phyloP scores from a whole-genome alignment of 78 protist species.

The Kipferlia bialata region DNA sequence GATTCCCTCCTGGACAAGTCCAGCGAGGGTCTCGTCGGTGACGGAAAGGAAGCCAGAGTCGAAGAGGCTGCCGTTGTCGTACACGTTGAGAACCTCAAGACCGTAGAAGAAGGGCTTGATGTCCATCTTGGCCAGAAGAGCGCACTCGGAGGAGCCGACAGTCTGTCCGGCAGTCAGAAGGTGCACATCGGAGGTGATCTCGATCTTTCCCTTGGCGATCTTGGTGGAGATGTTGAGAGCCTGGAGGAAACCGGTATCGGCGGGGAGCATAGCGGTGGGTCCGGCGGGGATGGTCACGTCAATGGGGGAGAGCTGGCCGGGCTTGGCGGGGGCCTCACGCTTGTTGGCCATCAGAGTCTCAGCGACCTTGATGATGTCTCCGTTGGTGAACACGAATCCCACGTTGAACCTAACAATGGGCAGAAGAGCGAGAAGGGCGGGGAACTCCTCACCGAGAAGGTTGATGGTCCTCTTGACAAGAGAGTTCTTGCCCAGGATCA shows the following conservation, averaged over 20 bases:
- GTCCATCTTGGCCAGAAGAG: constrained; percentile 85
- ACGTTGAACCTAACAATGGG: constrained; percentile 62
- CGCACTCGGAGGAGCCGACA: constrained; percentile 88
- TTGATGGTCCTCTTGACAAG: constrained; percentile 64
- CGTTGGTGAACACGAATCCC: constrained; percentile 89
- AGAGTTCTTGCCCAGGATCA: constrained; percentile 95
- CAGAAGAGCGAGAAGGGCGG: constrained; percentile 46
- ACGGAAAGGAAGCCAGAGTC: constrained; percentile 68
- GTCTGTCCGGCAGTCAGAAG: constrained; percentile 70
- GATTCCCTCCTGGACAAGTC: constrained; percentile 44
- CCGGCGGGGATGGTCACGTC: constrained; percentile 81
- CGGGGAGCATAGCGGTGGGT: constrained; percentile 90
- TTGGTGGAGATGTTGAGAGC: constrained; percentile 94
- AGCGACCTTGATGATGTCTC: constrained; percentile 48
- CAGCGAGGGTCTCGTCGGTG: constrained; percentile 58
- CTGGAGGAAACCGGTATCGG: constrained; percentile 92
- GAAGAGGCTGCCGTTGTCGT: constrained; percentile 78
- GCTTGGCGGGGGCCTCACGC: constrained; percentile 85
- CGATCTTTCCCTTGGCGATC: constrained; percentile 87
- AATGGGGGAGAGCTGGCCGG: constrained; percentile 77
- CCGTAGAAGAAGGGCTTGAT: constrained; percentile 93
- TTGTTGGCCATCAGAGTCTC: constrained; percentile 31
- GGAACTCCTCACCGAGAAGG: constrained; percentile 25
- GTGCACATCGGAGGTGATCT: constrained; percentile 71
- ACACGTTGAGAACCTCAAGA: constrained; percentile 48